These are phyloP conservation scores for Trametes maxima DNA, from an alignment of 768 basidiomycete genomes.

Conservation along the genomic window DNA sequence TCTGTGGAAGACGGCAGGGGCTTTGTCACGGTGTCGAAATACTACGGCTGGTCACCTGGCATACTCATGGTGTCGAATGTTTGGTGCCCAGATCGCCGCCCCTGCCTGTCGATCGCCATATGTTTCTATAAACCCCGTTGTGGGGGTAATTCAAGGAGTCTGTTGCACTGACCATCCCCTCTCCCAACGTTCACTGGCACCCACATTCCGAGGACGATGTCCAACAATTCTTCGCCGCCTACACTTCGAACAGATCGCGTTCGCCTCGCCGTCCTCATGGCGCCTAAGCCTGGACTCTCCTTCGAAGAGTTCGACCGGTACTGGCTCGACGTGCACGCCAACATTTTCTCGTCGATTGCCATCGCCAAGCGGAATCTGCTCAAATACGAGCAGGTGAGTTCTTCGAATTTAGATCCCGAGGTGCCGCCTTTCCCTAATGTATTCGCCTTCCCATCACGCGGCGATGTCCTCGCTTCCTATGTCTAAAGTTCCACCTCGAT, in stretches of 20 bases:
- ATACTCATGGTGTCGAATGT: neutral
- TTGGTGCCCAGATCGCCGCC: neutral
- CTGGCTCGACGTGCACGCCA: conserved; percentile 35
- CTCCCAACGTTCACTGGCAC: neutral
- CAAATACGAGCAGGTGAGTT: conserved; percentile 40
- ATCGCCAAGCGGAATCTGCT: conserved; percentile 38
- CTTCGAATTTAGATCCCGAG: neutral
- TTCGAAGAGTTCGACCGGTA: conserved; percentile 36
- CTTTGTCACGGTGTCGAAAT: neutral
- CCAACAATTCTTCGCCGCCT: neutral
- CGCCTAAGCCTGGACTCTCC: conserved; percentile 31
- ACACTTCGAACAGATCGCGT: conserved; percentile 35
- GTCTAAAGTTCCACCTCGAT: conserved; percentile 25
- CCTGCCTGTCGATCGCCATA: neutral
- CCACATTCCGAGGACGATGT: neutral
- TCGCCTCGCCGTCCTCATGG: conserved; percentile 34
- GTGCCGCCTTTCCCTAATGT: neutral
- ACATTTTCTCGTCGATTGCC: conserved; percentile 34
- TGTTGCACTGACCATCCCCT: neutral
- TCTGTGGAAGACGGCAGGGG: neutral
- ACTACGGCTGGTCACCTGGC: neutral
- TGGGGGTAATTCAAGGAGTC: neutral
- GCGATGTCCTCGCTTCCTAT: too few species aligned
- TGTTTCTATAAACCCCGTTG: neutral
- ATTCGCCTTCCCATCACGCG: too few species aligned